phyloP scores from a whole-genome alignment of 805 yeast genomes.

The Metschnikowia koreensis region DNA sequence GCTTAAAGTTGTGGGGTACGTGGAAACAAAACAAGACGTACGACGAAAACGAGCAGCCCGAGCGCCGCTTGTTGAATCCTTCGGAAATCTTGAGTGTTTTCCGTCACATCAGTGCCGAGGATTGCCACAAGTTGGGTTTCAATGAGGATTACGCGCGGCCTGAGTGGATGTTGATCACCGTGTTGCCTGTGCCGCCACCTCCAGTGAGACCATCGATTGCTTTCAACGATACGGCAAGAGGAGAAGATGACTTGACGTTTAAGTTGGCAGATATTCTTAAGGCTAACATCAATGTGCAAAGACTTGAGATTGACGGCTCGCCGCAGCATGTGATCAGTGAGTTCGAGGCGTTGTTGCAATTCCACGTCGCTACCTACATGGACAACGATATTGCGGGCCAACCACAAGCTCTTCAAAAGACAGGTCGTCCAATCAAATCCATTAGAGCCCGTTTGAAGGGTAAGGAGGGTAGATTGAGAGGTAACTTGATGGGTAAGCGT shows the following conservation, averaged over 20 bases:
- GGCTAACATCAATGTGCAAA: conserved; percentile 96
- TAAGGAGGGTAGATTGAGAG: conserved; percentile 98
- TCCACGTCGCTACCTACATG: conserved; percentile 99
- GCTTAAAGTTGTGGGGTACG: conserved; percentile 94
- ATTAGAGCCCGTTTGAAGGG: conserved; percentile 99
- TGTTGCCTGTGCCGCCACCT: conserved; percentile 99
- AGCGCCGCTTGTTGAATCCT: conserved; percentile 83
- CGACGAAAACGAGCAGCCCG: conserved; percentile 88
- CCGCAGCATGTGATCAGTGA: conserved; percentile 98
- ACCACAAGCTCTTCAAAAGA: conserved; percentile 97
- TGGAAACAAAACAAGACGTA: conserved; percentile 87
- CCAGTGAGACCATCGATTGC: conserved; percentile 99
- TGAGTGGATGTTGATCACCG: conserved; percentile 96
- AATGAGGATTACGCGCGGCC: conserved; percentile 97
- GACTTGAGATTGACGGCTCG: conserved; percentile 97
- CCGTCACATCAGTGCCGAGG: conserved; percentile 85
- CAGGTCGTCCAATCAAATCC: conserved; percentile 98
- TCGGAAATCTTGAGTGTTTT: conserved; percentile 88
- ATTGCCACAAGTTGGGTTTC: conserved; percentile 79
- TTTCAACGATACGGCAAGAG: conserved; percentile 95
- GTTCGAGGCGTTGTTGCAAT: conserved; percentile 91
- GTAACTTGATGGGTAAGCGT: conserved; percentile 99
- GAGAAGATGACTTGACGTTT: conserved; percentile 98
- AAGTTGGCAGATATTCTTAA: conserved; percentile 94
- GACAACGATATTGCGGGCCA: conserved; percentile 99